phyloP scores from a whole-genome alignment of 331 rosid species.

The Cydonia oblonga region DNA sequence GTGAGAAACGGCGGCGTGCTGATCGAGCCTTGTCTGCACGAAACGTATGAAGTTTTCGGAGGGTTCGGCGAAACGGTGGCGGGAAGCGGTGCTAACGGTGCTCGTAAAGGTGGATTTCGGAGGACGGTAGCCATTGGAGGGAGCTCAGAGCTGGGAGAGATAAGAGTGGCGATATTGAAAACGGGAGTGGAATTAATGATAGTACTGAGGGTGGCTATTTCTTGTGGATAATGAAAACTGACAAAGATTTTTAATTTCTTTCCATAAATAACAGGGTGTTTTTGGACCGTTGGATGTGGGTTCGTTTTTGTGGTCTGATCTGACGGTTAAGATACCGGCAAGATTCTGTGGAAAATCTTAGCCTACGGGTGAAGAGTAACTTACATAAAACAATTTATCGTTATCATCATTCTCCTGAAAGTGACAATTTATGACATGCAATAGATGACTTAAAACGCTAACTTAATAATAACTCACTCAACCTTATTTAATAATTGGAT shows the following conservation, averaged over 20 bases:
- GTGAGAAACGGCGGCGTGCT: background rate
- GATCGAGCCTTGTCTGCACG: background rate
- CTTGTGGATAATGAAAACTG: background rate
- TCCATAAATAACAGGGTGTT: background rate
- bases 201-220: background rate
- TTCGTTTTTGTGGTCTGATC: background rate
- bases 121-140: slow-evolving; percentile 8
- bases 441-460: too few relatives aligned
- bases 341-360: background rate
- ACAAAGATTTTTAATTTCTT: background rate
- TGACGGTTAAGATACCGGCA: background rate
- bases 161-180: background rate
- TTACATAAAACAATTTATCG: too few relatives aligned
- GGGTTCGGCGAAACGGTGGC: background rate
- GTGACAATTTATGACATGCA: background rate
- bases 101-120: background rate
- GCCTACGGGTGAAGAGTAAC: too few relatives aligned
- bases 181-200: background rate
- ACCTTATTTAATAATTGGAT: background rate
- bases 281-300: background rate
- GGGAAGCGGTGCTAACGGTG: background rate
- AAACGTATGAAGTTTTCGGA: background rate
- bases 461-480: too few relatives aligned
- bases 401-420: too few relatives aligned
- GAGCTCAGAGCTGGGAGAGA: background rate